These are phyloP conservation scores for Vaccinium myrtillus DNA, from an alignment of 148 eudicot genomes.

Conservation along the genomic window DNA sequence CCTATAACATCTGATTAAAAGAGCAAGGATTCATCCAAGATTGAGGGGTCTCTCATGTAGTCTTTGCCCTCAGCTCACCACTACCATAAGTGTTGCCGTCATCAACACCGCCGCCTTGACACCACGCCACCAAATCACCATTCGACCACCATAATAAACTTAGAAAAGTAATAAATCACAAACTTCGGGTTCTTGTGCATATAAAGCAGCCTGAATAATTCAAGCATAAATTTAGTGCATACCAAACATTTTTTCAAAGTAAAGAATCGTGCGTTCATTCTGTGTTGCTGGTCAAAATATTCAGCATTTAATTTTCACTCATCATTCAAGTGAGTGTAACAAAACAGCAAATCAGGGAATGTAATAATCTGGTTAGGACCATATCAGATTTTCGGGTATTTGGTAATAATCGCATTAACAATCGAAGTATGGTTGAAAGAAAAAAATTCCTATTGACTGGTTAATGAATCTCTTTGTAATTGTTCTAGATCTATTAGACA, in stretches of 20 bases:
- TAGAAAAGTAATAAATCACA: background rate
- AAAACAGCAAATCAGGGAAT: background rate
- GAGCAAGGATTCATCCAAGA: background rate
- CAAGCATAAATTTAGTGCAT: background rate
- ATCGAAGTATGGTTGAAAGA: no score
- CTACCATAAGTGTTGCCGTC: background rate
- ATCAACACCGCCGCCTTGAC: background rate
- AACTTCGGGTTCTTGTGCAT: background rate
- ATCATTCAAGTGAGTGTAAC: background rate
- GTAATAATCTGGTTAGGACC: background rate
- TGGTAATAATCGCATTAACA: background rate
- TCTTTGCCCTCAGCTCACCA: background rate
- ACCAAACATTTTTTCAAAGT: background rate
- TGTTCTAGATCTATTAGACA: no score
- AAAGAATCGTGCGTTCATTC: background rate
- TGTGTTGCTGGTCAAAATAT: background rate
- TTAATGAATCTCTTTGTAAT: no score
- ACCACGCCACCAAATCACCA: background rate
- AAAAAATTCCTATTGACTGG: no score
- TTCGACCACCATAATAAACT: background rate
- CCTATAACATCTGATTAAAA: background rate
- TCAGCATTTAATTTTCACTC: background rate
- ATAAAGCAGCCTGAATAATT: background rate
- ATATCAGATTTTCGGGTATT: background rate
- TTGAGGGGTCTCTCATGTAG: background rate